These are phyloP conservation scores for Ceratobasidium sp. DNA, from an alignment of 1,284 basidiomycete species.

Conservation along the genomic window DNA sequence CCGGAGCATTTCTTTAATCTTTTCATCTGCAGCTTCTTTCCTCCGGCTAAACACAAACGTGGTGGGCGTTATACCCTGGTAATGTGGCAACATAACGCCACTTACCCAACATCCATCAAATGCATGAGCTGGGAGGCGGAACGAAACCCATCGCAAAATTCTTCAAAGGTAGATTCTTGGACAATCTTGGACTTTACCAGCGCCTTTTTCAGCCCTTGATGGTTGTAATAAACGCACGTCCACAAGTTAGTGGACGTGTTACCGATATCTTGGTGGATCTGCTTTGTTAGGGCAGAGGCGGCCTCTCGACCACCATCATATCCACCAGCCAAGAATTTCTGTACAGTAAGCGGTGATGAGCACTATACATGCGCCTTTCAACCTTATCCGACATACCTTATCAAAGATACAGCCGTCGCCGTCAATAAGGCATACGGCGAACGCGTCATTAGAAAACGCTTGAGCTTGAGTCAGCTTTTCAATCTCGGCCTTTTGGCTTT, in stretches of 20 bases:
- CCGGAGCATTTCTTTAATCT: constrained; percentile 45
- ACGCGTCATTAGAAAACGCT: constrained; percentile 6
- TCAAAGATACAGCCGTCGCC: constrained; percentile 41
- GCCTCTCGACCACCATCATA: constrained; percentile 39
- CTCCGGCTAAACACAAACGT: constrained; percentile 9
- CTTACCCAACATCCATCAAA: constrained; percentile 44
- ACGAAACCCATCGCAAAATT: constrained; percentile 43
- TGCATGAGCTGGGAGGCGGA: constrained; percentile 44
- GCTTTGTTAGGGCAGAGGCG: constrained; percentile 39
- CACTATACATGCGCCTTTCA: not conserved
- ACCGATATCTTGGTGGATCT: constrained; percentile 36
- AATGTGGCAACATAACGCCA: not conserved
- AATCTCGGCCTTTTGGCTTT: constrained; percentile 12
- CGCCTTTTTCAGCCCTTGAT: constrained; percentile 37
- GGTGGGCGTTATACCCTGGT: not conserved
- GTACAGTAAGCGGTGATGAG: not conserved
- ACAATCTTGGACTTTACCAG: constrained; percentile 18
- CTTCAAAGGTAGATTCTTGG: constrained; percentile 22
- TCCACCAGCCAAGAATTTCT: constrained; percentile 39
- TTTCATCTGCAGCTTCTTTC: constrained; percentile 43
- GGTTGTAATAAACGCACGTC: constrained; percentile 44
- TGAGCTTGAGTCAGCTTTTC: constrained; percentile 33
- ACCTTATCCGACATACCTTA: constrained; percentile 13
- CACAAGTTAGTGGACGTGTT: constrained; percentile 29
- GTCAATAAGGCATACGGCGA: constrained; percentile 36